phyloP scores from a whole-genome alignment of 192 early-diverging fungal genomes.

The Backusella macrospora region DNA sequence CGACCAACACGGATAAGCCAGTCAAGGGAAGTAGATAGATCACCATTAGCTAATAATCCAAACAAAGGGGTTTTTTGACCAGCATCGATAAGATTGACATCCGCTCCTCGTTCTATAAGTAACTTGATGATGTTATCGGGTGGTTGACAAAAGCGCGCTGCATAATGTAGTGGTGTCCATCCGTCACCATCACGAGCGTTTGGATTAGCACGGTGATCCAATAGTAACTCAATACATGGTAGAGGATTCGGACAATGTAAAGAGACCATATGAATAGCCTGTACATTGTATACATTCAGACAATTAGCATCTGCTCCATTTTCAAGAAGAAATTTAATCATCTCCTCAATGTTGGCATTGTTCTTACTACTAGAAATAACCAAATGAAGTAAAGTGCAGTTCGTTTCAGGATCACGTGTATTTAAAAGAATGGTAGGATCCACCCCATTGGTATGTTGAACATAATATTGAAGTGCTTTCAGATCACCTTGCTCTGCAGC shows the following conservation, averaged over 20 bases:
- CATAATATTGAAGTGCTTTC: conserved; percentile 31
- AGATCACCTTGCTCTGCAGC: conserved; percentile 36
- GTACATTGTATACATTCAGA: conserved; percentile 30
- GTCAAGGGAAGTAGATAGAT: conserved; percentile 20
- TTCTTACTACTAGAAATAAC: conserved; percentile 12
- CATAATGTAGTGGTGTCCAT: conserved; percentile 57
- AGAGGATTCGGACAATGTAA: conserved; percentile 24
- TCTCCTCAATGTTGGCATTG: background rate
- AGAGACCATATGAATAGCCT: conserved; percentile 33
- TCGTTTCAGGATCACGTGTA: conserved; percentile 32
- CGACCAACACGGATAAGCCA: conserved; percentile 33
- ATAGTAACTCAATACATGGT: conserved; percentile 11
- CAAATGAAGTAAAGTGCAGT: conserved; percentile 34
- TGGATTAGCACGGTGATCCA: conserved; percentile 48
- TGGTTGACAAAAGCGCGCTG: conserved; percentile 39
- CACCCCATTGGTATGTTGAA: background rate
- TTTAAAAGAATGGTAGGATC: conserved; percentile 26
- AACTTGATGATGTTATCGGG: conserved; percentile 24
- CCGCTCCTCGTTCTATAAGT: conserved; percentile 32
- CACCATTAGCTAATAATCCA: conserved; percentile 39
- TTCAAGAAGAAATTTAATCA: conserved; percentile 22
- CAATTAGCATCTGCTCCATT: conserved; percentile 32
- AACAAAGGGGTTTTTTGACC: conserved; percentile 35
- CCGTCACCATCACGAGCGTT: conserved; percentile 68
- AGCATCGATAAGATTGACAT: conserved; percentile 35